Evolutionary conservation across 148 eudicot species (phyloP), one percentile per base, ranked within the genome.

Genomic region (Rhododendron kiyosumense): DNA sequence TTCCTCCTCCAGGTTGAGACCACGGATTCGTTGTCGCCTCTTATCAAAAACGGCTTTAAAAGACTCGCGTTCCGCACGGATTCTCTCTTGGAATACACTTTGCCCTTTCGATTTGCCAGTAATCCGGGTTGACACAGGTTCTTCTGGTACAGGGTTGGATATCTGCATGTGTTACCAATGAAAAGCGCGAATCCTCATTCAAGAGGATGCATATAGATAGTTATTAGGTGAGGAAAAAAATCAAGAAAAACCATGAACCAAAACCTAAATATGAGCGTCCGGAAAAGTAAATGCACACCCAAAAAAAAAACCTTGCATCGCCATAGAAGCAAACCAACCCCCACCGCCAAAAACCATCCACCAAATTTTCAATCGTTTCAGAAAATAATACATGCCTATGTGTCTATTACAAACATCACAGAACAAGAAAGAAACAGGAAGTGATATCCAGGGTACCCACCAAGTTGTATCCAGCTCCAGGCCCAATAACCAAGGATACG

Each of bases 391-490:
- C 7, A 71, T 30, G 36, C 30, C 30, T 13, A 7, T 7, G 76
- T 30, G 38, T 14, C 5, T 30, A 4, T 71, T 20, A 14, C 15
- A 14, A 71, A 26, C 34, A 30, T 79, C 24, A 49, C 24, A 26
- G 24, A 24, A n/a, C 7, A 45, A 45, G 63, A 80, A 51, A 80
- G 63, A 28, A 51, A 49, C 32, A 45, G 20, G 18, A 17, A 14
- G 48, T 11, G 18, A 17, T 48, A 84, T 41, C 26, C 18, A 3
- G 84, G 48, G 32, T 81, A 90, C 96, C 85, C 75, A 97, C 99
- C 98, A 91, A 83, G 90, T 94, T 94, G 91, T 97, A 97, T 73
- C 99, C 99, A 34, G 92, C 84, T 46, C 99, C 98, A 82, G 98
- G 96, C 85, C 99, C 99, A 81, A 97, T 95, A 75, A 95, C 89